These are phyloP conservation scores for Geoglossum glabrum DNA, from an alignment of 495 filamentous ascomycete species.

Conservation along the genomic window DNA sequence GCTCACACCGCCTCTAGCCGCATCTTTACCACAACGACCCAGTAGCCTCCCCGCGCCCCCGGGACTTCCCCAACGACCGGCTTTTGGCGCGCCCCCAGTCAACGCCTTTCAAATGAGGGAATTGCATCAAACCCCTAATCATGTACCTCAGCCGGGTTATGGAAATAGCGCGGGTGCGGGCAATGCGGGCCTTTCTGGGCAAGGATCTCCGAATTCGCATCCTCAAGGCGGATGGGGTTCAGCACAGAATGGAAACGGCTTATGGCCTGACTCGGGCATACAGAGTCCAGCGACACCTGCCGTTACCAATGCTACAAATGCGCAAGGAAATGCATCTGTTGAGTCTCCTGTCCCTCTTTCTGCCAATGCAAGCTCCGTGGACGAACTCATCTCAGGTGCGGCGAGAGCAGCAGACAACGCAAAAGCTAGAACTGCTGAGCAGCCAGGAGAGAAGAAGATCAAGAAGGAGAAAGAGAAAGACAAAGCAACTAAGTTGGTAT, in stretches of 20 bases:
- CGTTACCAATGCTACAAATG: conserved; percentile 22
- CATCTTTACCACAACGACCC: conserved; percentile 23
- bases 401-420: conserved; percentile 21
- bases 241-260: neutral
- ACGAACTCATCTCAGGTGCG: conserved; percentile 39
- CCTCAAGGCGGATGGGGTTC: neutral
- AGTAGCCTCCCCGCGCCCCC: conserved; percentile 30
- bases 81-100: conserved; percentile 33
- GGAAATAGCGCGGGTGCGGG: neutral
- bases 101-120: conserved; percentile 40
- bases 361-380: conserved; percentile 30
- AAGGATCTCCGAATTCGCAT: conserved; percentile 1
- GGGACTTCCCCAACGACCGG: conserved; percentile 43
- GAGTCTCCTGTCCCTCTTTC: conserved; percentile 4
- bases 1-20: conserved; percentile 22
- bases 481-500: conserved; percentile 51
- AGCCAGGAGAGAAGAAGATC: conserved; percentile 33
- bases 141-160: conserved; percentile 11
- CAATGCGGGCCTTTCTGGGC: neutral
- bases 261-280: neutral
- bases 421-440: conserved; percentile 14
- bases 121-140: conserved; percentile 31
- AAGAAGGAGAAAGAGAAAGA: conserved; percentile 53
- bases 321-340: conserved; percentile 12
- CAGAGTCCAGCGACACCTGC: conserved; percentile 9